These are phyloP conservation scores for Fusarium aywerte DNA, from an alignment of 2,329 filamentous ascomycete genomes.

Conservation along the genomic window DNA sequence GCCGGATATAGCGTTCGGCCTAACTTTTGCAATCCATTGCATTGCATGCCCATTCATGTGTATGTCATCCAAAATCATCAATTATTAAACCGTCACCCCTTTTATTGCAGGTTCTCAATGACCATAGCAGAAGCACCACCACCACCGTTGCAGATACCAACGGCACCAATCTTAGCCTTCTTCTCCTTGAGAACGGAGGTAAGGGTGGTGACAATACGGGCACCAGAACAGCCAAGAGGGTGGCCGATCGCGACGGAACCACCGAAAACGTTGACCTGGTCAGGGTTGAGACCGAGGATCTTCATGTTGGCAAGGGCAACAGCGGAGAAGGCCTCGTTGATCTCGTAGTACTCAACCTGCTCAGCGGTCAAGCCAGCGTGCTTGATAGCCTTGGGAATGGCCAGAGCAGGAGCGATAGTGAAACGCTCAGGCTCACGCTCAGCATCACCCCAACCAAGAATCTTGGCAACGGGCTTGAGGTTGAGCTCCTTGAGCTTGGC, in stretches of 20 bases:
- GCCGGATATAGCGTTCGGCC: slow-evolving; percentile 25
- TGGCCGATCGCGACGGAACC: slow-evolving; percentile 96
- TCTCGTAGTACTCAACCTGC: slow-evolving; percentile 93
- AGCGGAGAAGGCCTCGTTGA: slow-evolving; percentile 99
- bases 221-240: slow-evolving; percentile 92
- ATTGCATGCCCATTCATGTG: slow-evolving; percentile 32
- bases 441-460: slow-evolving; percentile 96
- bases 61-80: slow-evolving; percentile 44
- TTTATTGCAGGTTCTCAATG: slow-evolving; percentile 77
- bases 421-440: slow-evolving; percentile 93
- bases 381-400: slow-evolving; percentile 96
- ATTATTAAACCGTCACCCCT: slow-evolving; percentile 19
- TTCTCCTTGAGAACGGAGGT: slow-evolving; percentile 89
- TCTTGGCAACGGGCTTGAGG: slow-evolving; percentile 93
- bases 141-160: slow-evolving; percentile 97
- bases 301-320: slow-evolving; percentile 97
- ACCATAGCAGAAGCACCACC: slow-evolving; percentile 95
- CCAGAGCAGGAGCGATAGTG: slow-evolving; percentile 91
- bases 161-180: slow-evolving; percentile 92
- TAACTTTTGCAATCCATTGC: slow-evolving; percentile 40
- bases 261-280: slow-evolving; percentile 95
- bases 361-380: slow-evolving; percentile 85
- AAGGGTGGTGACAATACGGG: slow-evolving; percentile 90
- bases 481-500: slow-evolving; percentile 91
- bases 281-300: slow-evolving; percentile 79